Conservation (phyloP, 306 rosid genomes). For the Cucumis hystrix region DNA sequence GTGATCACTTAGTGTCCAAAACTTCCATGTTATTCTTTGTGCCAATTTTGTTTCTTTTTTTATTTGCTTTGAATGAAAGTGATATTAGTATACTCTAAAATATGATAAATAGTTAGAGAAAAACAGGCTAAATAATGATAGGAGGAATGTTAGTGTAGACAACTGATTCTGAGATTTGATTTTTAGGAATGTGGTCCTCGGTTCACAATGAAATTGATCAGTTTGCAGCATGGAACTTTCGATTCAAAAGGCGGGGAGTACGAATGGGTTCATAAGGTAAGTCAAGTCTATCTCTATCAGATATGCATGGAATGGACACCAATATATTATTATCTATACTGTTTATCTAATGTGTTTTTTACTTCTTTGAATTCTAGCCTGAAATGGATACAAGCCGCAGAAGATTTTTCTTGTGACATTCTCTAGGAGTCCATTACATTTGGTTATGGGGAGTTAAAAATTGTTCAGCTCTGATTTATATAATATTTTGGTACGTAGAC, state of each 20-base stretch:
- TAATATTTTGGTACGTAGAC: no score
- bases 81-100: background rate
- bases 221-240: slow-evolving; percentile 81
- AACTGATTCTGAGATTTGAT: background rate
- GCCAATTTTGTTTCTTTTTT: background rate
- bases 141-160: no score
- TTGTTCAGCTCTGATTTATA: background rate
- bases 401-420: slow-evolving; percentile 71
- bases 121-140: background rate
- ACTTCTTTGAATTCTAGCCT: slow-evolving; percentile 32
- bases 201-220: slow-evolving; percentile 67
- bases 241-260: slow-evolving; percentile 77
- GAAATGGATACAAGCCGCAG: slow-evolving; percentile 98
- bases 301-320: background rate
- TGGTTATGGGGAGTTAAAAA: background rate
- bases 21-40: background rate
- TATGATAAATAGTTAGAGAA: background rate
- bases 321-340: background rate
- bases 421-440: background rate
- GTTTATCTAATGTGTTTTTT: slow-evolving; percentile 5
- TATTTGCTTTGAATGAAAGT: background rate
- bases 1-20: background rate
- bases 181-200: slow-evolving; percentile 89
- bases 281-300: background rate
- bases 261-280: slow-evolving; percentile 97